phyloP scores from a whole-genome alignment of 805 yeast genomes.

The Wickerhamiella cacticola region DNA sequence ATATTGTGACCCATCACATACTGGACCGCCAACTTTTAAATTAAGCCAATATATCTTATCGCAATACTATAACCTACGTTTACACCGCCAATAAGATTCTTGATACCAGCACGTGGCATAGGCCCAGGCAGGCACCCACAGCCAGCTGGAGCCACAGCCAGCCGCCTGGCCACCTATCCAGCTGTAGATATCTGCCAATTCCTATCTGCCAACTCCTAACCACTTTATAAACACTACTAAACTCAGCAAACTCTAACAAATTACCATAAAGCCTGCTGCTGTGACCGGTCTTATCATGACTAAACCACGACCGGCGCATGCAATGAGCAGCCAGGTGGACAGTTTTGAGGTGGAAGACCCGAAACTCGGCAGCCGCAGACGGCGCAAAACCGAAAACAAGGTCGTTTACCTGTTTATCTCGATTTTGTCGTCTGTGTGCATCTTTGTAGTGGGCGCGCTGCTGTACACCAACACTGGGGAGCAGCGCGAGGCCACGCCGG shows the following conservation, averaged over 20 bases:
- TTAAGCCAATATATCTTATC: no score
- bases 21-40: no score
- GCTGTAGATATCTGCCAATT: no score
- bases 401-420: conserved; percentile 16
- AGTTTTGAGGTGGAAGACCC: conserved; percentile 8
- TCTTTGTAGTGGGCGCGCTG: conserved; percentile 13
- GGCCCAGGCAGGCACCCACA: no score
- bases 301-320: conserved; percentile 10
- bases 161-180: no score
- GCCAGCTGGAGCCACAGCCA: no score
- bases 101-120: no score
- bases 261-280: neutral
- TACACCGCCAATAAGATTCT: no score
- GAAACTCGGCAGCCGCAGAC: conserved; percentile 1
- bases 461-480: conserved; percentile 10
- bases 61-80: no score
- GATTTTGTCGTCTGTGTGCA: conserved; percentile 13
- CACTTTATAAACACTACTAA: neutral
- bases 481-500: conserved; percentile 22
- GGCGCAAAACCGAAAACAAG: conserved; percentile 14
- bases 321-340: conserved; percentile 6
- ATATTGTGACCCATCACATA: no score
- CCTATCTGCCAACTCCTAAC: no score
- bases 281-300: conserved; percentile 4
- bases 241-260: no score